phyloP scores from a whole-genome alignment of 1,284 basidiomycete genomes.

The Cutaneotrichosporon cyanovorans region DNA sequence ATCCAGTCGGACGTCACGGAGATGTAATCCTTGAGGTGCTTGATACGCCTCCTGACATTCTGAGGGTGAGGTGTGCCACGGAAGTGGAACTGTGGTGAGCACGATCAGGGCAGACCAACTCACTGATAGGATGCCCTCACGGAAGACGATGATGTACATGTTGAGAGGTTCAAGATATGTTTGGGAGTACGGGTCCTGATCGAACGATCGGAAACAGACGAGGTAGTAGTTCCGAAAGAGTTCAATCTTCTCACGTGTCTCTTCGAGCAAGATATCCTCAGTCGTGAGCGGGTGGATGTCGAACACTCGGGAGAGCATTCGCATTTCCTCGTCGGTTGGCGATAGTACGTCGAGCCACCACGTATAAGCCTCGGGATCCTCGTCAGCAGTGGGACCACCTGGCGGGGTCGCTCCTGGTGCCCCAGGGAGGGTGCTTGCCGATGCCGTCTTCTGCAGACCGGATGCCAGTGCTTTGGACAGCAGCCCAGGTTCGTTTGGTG shows the following conservation, averaged over 20 bases:
- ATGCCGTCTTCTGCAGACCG: not conserved
- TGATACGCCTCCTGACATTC: slow-evolving; percentile 94
- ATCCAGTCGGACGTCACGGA: slow-evolving; percentile 99
- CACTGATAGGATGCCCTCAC: slow-evolving; percentile 91
- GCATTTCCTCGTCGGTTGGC: slow-evolving; percentile 98
- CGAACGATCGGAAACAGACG: slow-evolving; percentile 98
- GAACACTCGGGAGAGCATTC: slow-evolving; percentile 90
- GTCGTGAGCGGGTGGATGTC: slow-evolving; percentile 96
- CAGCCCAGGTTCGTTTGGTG: slow-evolving; percentile 13
- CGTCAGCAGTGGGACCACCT: slow-evolving; percentile 11
- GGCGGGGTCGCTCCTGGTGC: not conserved
- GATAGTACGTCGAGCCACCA: slow-evolving; percentile 97
- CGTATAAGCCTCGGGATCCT: slow-evolving; percentile 61
- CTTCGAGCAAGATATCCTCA: slow-evolving; percentile 99
- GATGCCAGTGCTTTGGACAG: slow-evolving; percentile 5
- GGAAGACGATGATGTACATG: slow-evolving; percentile 99
- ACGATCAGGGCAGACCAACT: slow-evolving; percentile 35
- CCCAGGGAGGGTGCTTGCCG: not conserved
- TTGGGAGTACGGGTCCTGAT: slow-evolving; percentile 96
- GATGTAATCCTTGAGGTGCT: slow-evolving; percentile 99
- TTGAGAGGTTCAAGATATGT: slow-evolving; percentile 97
- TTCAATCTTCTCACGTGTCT: slow-evolving; percentile 99
- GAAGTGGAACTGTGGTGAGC: slow-evolving; percentile 76
- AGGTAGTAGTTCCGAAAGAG: slow-evolving; percentile 98
- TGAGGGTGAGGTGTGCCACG: slow-evolving; percentile 94